Percentiles rank a stretch among this genome's conserved stretches.
These are phyloP conservation scores for Nemania sp. DNA, from an alignment of 2,329 filamentous ascomycete species.

Conservation along the genomic window DNA sequence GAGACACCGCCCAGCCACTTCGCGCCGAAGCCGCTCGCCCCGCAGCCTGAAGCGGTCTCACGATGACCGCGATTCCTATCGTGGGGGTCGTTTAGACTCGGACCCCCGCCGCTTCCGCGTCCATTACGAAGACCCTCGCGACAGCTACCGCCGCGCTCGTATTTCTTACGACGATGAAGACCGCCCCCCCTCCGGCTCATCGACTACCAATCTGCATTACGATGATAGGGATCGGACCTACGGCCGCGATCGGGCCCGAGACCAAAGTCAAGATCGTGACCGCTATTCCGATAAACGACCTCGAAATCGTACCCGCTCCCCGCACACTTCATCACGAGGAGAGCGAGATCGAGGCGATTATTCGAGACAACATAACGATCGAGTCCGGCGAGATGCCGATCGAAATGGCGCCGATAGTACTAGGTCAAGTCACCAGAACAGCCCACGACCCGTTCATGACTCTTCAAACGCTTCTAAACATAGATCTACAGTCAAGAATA, in stretches of 20 bases:
- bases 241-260: conserved; percentile 47
- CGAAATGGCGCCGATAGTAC: conserved; percentile 51
- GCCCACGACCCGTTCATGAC: conserved; percentile 62
- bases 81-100: conserved; percentile 56
- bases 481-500: conserved; percentile 69
- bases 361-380: conserved; percentile 44
- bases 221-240: conserved; percentile 64
- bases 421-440: conserved; percentile 62
- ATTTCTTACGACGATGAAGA: conserved; percentile 69
- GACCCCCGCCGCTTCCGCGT: conserved; percentile 72
- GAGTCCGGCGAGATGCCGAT: conserved; percentile 44
- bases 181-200: conserved; percentile 59
- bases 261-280: conserved; percentile 63
- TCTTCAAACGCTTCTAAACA: conserved; percentile 71
- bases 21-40: conserved; percentile 69
- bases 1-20: conserved; percentile 58
- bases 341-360: conserved; percentile 47
- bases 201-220: conserved; percentile 56
- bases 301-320: conserved; percentile 58
- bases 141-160: conserved; percentile 61
- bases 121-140: conserved; percentile 69
- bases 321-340: conserved; percentile 45
- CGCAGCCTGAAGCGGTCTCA: conserved; percentile 75
- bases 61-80: conserved; percentile 69
- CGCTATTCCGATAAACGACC: conserved; percentile 65